Conservation (phyloP, 106 monocot genomes). For the Dendrobium officinale region DNA sequence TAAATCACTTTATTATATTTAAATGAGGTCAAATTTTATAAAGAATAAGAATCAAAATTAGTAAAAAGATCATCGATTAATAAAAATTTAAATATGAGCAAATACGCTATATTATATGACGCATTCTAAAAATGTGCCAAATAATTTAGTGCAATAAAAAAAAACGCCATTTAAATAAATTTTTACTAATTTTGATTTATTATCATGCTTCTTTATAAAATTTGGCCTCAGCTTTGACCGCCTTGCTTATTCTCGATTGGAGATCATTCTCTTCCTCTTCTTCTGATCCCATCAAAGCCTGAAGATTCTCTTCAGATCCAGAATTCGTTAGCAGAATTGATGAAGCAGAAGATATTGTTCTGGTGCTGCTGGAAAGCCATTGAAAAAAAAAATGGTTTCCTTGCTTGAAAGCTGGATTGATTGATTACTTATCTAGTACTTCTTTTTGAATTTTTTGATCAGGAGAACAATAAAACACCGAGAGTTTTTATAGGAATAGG, state of each 20-base stretch:
- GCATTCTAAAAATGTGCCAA: too few species aligned
- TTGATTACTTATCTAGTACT: not conserved
- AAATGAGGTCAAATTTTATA: too few species aligned
- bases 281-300: constrained; percentile 23
- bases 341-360: constrained; percentile 18
- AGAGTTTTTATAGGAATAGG: not conserved
- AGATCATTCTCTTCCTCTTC: constrained; percentile 47
- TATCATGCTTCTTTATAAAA: too few species aligned
- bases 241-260: constrained; percentile 60
- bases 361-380: constrained; percentile 11
- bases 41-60: too few species aligned
- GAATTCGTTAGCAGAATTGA: constrained; percentile 6
- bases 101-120: too few species aligned
- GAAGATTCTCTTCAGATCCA: constrained; percentile 18
- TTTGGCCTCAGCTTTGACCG: constrained; percentile 33
- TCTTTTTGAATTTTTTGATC: not conserved
- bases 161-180: too few species aligned
- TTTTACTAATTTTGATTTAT: too few species aligned
- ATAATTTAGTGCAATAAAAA: too few species aligned
- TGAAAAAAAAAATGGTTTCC: not conserved
- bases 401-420: constrained; percentile 12
- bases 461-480: not conserved
- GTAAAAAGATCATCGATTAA: too few species aligned
- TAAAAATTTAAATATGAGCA: too few species aligned
- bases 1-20: too few species aligned